Evolutionary conservation across 2,329 filamentous ascomycete genomes (phyloP).

Genomic region (Emergomyces orientalis): DNA sequence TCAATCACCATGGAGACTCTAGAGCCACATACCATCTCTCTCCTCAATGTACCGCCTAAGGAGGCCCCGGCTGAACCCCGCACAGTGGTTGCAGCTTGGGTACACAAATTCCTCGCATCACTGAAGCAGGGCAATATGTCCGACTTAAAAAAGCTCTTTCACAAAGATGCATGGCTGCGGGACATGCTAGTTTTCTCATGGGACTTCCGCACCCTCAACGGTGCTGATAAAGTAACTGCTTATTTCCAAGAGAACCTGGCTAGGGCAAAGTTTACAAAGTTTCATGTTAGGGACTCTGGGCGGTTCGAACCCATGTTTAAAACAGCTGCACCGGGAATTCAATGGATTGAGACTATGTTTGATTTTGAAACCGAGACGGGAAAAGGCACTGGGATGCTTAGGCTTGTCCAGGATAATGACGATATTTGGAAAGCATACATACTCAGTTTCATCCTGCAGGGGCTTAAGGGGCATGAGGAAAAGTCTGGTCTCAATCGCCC

Average conservation of each 20-base stretch:
- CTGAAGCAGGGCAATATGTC: slow-evolving; percentile 11
- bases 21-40: not conserved
- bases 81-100: not conserved
- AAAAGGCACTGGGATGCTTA: slow-evolving; percentile 29
- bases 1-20: not conserved
- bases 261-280: slow-evolving; percentile 21
- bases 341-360: slow-evolving; percentile 33
- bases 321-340: slow-evolving; percentile 23
- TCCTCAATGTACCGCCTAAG: not conserved
- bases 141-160: slow-evolving; percentile 22
- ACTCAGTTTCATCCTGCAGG: slow-evolving; percentile 32
- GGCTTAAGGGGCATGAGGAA: slow-evolving; percentile 29
- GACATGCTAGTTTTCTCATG: slow-evolving; percentile 34
- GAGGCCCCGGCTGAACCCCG: not conserved
- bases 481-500: slow-evolving; percentile 25
- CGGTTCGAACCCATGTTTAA: slow-evolving; percentile 25
- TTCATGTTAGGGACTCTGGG: slow-evolving; percentile 28
- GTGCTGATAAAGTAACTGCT: slow-evolving; percentile 23
- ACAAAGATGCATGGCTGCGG: slow-evolving; percentile 34
- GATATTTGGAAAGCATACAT: slow-evolving; percentile 31
- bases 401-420: slow-evolving; percentile 23
- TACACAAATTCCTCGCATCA: slow-evolving; percentile 6
- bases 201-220: slow-evolving; percentile 31
- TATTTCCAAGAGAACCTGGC: slow-evolving; percentile 25
- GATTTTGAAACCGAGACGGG: slow-evolving; percentile 32